Conservation (phyloP, 1,139 yeast species). For the Diutina neorugosa region DNA sequence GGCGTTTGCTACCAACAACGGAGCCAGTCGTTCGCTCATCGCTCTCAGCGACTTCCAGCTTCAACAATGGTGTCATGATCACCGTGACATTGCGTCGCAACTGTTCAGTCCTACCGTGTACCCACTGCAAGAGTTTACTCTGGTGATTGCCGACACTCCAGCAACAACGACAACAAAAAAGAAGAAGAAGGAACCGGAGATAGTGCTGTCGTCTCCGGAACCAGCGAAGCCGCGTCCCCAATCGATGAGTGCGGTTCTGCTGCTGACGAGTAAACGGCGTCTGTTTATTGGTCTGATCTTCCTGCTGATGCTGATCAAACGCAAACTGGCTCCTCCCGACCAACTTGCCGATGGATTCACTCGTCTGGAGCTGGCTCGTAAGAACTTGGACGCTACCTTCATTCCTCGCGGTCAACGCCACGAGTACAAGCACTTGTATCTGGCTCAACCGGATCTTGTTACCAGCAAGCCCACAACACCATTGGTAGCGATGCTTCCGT, state of each 20-base stretch:
- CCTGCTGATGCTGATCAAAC: neutral
- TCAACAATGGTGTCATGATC: neutral
- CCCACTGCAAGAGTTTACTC: neutral
- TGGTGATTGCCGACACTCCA: neutral
- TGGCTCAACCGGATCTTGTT: neutral
- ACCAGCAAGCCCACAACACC: neutral
- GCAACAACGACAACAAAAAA: no score
- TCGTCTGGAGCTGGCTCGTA: slow-evolving; percentile 1
- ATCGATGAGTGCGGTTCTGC: neutral
- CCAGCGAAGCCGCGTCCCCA: neutral
- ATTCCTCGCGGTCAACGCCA: neutral
- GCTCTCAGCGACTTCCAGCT: neutral
- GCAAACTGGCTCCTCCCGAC: neutral
- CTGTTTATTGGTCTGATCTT: neutral
- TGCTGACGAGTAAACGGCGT: neutral
- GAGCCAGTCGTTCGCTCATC: neutral
- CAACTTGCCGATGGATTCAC: neutral
- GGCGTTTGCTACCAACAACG: neutral
- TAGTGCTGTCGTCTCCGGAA: neutral
- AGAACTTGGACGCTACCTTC: neutral
- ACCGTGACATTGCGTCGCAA: neutral
- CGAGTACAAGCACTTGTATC: slow-evolving; percentile 1
- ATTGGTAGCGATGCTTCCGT: neutral
- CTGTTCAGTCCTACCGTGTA: neutral
- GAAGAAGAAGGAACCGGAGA: no score